A percentile compares a stretch with the other conserved stretches of the same genome.
Evolutionary conservation across 208 protist genomes (phyloP).

Genomic region (Trypanosoma melophagium): DNA sequence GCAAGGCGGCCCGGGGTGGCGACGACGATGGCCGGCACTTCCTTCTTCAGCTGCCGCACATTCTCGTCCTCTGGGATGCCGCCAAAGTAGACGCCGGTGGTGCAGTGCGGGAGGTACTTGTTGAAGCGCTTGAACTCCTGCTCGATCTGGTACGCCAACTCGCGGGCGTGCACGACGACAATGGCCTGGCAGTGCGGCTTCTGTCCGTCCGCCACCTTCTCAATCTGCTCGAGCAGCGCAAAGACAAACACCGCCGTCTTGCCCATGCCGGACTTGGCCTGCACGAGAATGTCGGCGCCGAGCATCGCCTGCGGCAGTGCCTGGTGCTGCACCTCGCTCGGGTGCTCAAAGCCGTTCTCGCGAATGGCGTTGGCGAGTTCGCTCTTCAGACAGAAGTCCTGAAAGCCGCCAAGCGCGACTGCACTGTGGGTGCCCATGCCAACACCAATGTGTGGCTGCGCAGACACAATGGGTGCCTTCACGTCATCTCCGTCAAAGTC

Average conservation of each 20-base stretch:
- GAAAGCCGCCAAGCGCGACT: slow-evolving; percentile 95
- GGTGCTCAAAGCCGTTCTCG: slow-evolving; percentile 93
- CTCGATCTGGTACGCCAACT: slow-evolving; percentile 99
- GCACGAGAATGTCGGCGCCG: slow-evolving; percentile 97
- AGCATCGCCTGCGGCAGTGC: slow-evolving; percentile 98
- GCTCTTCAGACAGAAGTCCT: slow-evolving; percentile 99
- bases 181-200: slow-evolving; percentile 89
- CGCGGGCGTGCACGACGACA: slow-evolving; percentile 97
- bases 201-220: slow-evolving; percentile 81
- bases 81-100: slow-evolving; percentile 96
- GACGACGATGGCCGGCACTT: slow-evolving; percentile 96
- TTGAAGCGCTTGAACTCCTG: slow-evolving; percentile 98
- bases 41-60: slow-evolving; percentile 83
- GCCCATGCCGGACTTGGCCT: slow-evolving; percentile 99
- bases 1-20: slow-evolving; percentile 97
- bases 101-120: slow-evolving; percentile 95
- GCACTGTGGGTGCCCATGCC: slow-evolving; percentile 88
- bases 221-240: slow-evolving; percentile 96
- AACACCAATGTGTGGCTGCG: slow-evolving; percentile 63
- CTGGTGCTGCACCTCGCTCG: slow-evolving; percentile 97
- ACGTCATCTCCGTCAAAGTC: slow-evolving; percentile 92
- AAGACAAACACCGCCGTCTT: slow-evolving; percentile 99
- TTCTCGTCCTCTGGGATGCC: slow-evolving; percentile 93
- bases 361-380: slow-evolving; percentile 98
- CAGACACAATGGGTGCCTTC: slow-evolving; percentile 61